Base-by-base conservation (phyloP, 192 early-diverging fungal genomes). In the Kickxella alabastrina region DNA sequence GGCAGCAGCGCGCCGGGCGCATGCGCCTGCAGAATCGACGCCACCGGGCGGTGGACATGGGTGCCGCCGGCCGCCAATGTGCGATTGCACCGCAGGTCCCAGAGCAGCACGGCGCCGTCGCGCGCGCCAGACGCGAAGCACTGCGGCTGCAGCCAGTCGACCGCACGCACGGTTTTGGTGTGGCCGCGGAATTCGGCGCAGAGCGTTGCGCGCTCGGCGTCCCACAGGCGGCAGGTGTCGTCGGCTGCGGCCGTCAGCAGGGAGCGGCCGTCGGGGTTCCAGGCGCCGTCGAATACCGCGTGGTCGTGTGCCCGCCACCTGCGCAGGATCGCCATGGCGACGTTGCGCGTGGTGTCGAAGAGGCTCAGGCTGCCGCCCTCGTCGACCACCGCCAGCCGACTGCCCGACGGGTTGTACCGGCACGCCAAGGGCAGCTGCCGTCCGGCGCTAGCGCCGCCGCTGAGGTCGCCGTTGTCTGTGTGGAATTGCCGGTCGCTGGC, bases 201-300 rank as follows among this genome's bases (percentile, higher is more conserved):
- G 24, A 75, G 71, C 42, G 38, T 51, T 19, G 77, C 75, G 2
- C 60, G 74, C 55, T 90, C 85, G 1, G 87, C 83, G 49, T 93
- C 92, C 82, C 87, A 88, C 27, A 96, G 49, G 6, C 74, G 64
- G 22, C 82, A 81, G 1, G 79, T 82, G 41, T 85, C 79, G 63
- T 96, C 93, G 18, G 86, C 91, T 6, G 87, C 81, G 13, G 83
- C 87, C 5, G 92, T 85, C 9, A 85, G 85, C 37, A 89, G 48
- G 39, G 63, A 69, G 13, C 59, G 52, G 59, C 91, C 86, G 50
- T 90, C 83, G 4, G 52, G 54, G 23, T 82, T 81, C 91, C 90
- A 96, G 23, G 78, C 76, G 6, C 90, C 56, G 61, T 96, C 92
- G 42, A 91, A 85, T n/a, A 90, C 79, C 3, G 89, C 83, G 65